A percentile compares a stretch with the other conserved stretches of the same genome.
phyloP scores from a whole-genome alignment of 805 yeast species.

The Lipomyces anomalus region DNA sequence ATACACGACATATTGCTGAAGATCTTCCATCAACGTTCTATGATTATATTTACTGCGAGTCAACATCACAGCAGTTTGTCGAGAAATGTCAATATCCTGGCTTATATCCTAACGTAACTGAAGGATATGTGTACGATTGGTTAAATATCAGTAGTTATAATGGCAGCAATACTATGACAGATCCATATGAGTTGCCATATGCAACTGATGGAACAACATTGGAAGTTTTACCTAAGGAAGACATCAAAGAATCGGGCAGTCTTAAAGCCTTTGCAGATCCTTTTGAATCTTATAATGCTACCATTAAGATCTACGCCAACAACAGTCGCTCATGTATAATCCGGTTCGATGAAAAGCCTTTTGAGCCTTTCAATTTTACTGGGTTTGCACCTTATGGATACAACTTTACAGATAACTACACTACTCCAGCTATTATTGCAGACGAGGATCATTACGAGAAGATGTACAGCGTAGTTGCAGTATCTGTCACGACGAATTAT shows the following conservation, averaged over 20 bases:
- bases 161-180: slow-evolving; percentile 11
- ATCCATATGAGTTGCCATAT: slow-evolving; percentile 1
- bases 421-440: not conserved
- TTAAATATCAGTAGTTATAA: slow-evolving; percentile 17
- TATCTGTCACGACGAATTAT: slow-evolving; percentile 16
- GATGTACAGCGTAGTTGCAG: slow-evolving; percentile 16
- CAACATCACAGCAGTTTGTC: slow-evolving; percentile 6
- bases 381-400: slow-evolving; percentile 11
- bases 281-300: slow-evolving; percentile 14
- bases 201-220: not conserved
- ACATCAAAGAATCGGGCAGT: no score
- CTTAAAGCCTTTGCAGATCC: not conserved
- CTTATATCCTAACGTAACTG: slow-evolving; percentile 21
- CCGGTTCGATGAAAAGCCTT: slow-evolving; percentile 17
- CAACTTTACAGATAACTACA: not conserved
- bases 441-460: not conserved
- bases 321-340: slow-evolving; percentile 20
- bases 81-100: slow-evolving; percentile 20
- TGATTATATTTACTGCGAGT: slow-evolving; percentile 6
- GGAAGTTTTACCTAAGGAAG: not conserved
- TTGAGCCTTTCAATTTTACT: slow-evolving; percentile 13
- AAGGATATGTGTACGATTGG: slow-evolving; percentile 23
- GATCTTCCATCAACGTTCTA: slow-evolving; percentile 56
- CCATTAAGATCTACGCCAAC: slow-evolving; percentile 19
- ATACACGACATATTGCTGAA: slow-evolving; percentile 41